phyloP scores from a whole-genome alignment of 1,139 yeast genomes.

The Zygoascus meyerae region DNA sequence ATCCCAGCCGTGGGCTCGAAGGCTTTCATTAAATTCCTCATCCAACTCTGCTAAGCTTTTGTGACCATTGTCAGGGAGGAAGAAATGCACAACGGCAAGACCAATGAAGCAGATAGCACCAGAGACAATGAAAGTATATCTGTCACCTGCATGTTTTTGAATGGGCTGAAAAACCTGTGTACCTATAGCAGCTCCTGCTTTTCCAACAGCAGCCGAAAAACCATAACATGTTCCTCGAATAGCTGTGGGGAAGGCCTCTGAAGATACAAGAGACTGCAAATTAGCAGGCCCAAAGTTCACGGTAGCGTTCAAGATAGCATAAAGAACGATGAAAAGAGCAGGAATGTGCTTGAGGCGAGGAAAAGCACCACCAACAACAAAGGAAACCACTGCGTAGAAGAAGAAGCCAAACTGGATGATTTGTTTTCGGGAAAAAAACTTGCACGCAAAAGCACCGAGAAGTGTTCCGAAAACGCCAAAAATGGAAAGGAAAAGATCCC shows the following conservation, averaged over 20 bases:
- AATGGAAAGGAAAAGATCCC: conserved; percentile 27
- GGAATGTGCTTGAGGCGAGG: conserved; percentile 49
- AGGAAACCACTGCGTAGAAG: conserved; percentile 73
- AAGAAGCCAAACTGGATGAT: conserved; percentile 45
- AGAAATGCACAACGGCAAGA: conserved; percentile 2
- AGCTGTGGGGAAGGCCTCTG: conserved; percentile 82
- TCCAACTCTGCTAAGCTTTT: conserved; percentile 1
- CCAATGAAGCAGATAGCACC: conserved; percentile 9
- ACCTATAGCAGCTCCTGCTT: conserved; percentile 87
- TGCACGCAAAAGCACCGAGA: conserved; percentile 8
- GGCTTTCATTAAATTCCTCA: conserved; percentile 2
- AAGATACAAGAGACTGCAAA: conserved; percentile 76
- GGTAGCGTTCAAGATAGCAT: conserved; percentile 74
- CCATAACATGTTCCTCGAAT: conserved; percentile 86
- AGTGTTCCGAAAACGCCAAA: conserved; percentile 7
- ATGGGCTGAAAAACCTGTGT: conserved; percentile 58
- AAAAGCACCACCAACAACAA: conserved; percentile 70
- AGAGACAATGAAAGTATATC: conserved; percentile 9
- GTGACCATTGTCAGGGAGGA: conserved; percentile 8
- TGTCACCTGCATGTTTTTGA: conserved; percentile 10
- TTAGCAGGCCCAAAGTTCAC: conserved; percentile 96
- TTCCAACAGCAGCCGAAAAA: conserved; percentile 84
- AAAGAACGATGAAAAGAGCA: conserved; percentile 74
- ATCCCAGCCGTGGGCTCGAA: conserved; percentile 8
- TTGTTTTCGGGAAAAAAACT: conserved; percentile 8